Evolutionary conservation across 2,329 filamentous ascomycete genomes (phyloP).

Genomic region (Aspergillus costaricaensis): DNA sequence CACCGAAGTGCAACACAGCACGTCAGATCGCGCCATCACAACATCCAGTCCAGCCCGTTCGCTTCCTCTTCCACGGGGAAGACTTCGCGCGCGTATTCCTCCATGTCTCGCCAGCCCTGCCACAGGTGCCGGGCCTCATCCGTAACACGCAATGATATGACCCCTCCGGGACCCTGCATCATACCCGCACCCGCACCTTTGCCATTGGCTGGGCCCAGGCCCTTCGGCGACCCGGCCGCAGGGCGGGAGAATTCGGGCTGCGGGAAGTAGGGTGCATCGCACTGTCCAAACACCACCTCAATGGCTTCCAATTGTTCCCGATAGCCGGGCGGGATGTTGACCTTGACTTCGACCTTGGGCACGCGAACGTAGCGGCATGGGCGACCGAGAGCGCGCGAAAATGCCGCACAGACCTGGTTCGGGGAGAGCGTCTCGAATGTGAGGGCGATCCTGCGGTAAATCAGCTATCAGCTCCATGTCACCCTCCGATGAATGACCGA

Average conservation of each 20-base stretch:
- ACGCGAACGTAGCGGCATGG: constrained; percentile 76
- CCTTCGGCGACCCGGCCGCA: constrained; percentile 41
- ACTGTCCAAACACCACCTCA: constrained; percentile 60
- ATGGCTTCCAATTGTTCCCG: constrained; percentile 76
- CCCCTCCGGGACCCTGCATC: constrained; percentile 55
- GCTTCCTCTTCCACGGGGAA: constrained; percentile 93
- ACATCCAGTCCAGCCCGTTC: constrained; percentile 93
- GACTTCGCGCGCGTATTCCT: constrained; percentile 92
- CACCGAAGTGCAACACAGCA: constrained; percentile 11
- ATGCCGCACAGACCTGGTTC: constrained; percentile 75
- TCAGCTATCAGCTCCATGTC: constrained; percentile 16
- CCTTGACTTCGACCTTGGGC: constrained; percentile 74
- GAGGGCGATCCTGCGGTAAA: constrained; percentile 68
- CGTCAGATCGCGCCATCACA: constrained; percentile 28
- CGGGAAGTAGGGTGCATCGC: constrained; percentile 64
- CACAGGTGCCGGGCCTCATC: constrained; percentile 77
- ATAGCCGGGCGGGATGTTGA: constrained; percentile 85
- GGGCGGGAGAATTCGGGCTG: constrained; percentile 56
- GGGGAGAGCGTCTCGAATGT: constrained; percentile 90
- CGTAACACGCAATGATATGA: constrained; percentile 67
- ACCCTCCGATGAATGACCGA: not conserved
- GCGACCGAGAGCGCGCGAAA: constrained; percentile 74
- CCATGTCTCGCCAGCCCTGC: constrained; percentile 86
- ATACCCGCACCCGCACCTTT: constrained; percentile 49
- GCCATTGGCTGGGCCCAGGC: constrained; percentile 39